These are phyloP conservation scores for Ascochyta lentis DNA, from an alignment of 2,329 filamentous ascomycete genomes.

Conservation along the genomic window DNA sequence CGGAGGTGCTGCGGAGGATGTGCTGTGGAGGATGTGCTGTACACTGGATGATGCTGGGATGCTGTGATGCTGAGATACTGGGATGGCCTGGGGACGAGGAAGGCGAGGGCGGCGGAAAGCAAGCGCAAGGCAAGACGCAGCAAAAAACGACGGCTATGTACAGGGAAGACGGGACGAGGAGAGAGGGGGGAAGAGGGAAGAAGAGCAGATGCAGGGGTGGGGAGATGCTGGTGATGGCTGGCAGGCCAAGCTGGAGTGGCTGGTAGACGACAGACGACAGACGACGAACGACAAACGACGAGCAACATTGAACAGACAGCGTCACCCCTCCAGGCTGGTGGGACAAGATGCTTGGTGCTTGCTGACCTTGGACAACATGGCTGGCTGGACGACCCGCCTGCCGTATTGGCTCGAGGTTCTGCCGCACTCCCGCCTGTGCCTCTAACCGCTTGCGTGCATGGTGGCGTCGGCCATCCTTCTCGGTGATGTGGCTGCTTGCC, in stretches of 20 bases:
- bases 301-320: too few species aligned
- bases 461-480: not conserved
- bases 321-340: too few species aligned
- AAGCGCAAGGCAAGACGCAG: not conserved
- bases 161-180: slow-evolving; percentile 24
- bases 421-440: not conserved
- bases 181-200: not conserved
- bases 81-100: slow-evolving; percentile 10
- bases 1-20: slow-evolving; percentile 16
- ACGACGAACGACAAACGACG: too few species aligned
- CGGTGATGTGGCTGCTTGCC: not conserved
- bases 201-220: slow-evolving; percentile 7
- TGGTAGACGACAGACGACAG: too few species aligned
- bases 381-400: not conserved
- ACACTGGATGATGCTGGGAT: not conserved
- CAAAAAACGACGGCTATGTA: slow-evolving; percentile 24
- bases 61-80: not conserved
- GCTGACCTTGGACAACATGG: not conserved
- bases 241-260: slow-evolving; percentile 1
- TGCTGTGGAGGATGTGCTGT: slow-evolving; percentile 4
- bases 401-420: not conserved
- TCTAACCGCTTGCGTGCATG: not conserved
- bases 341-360: too few species aligned
- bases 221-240: slow-evolving; percentile 17
- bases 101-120: slow-evolving; percentile 14